Base-by-base conservation (phyloP, 805 yeast species). In the Candida coleopterorum region DNA sequence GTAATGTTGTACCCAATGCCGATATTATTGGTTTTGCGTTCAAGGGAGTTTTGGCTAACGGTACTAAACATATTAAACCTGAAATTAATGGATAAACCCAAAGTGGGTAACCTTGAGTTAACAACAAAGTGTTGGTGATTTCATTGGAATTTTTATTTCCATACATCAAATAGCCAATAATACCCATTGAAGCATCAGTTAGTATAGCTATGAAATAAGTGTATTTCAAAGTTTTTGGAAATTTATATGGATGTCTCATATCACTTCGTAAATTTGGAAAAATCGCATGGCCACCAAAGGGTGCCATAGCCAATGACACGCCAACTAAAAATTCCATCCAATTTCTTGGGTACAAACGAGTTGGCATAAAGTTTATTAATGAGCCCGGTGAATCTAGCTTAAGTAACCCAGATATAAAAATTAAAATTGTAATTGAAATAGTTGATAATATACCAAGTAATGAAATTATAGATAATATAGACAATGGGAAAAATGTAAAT, bases 211-310 rank as follows among this genome's bases (percentile, higher is more conserved):
- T 77, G 17, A 72, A 51, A 46, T 81, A 84, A 0, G 90, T 78
- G 2, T 70, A 55, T 31, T 64, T 60, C 50, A 81, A 64, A 42
- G 87, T 77, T 11, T 54, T 52, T 14, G 61, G 59, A 55, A 75
- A 81, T 43, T 72, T 75, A 21, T 63, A 53, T 3, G 90, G 89
- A 45, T 77, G 82, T 37, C 84, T 68, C 83, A 84, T 79, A 55
- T 84, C 94, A 24, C 78, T 70, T 53, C 77, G 79, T 36, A 84
- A 65, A 46, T 84, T 84, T 2, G 93, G 93, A 50, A 84, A 85
- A 18, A 85, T 75, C 4, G 93, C 86, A 58, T 85, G 93, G 0
- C 93, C 90, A 5, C 93, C 88, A 67, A 84, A 85, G 1, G 90
- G 89, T 4, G 89, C 82, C 70, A 80, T 70, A 42, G 79, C 70